Conservation (phyloP, 2,329 filamentous ascomycete species). For the Colletotrichum caudatum region DNA sequence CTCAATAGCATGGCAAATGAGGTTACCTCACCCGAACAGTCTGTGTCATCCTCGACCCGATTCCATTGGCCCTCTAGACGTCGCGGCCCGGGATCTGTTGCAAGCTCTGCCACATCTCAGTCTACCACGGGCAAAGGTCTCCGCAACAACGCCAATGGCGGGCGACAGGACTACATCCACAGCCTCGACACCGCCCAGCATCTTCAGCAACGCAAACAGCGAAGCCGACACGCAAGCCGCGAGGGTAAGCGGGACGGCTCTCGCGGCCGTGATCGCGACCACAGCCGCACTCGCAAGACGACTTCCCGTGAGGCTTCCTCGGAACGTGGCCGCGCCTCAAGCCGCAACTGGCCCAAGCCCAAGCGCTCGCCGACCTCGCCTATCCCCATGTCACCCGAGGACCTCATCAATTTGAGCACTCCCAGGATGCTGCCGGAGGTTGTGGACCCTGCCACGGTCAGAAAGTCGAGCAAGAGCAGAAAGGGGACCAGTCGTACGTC, state of each 20-base stretch:
- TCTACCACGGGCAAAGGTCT: constrained; percentile 65
- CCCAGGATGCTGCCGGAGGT: constrained; percentile 50
- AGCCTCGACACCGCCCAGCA: constrained; percentile 83
- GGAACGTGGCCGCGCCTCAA: constrained; percentile 75
- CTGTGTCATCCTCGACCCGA: constrained; percentile 63
- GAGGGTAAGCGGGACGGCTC: constrained; percentile 58
- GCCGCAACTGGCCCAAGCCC: constrained; percentile 76
- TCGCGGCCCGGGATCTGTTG: constrained; percentile 66
- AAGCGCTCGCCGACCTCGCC: constrained; percentile 94
- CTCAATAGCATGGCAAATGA: constrained; percentile 60
- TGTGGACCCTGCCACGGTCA: constrained; percentile 59
- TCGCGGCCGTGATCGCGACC: constrained; percentile 57
- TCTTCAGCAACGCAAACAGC: constrained; percentile 64
- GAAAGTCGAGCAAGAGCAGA: constrained; percentile 55
- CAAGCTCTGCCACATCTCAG: constrained; percentile 68
- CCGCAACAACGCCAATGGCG: constrained; percentile 60
- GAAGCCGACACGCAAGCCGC: constrained; percentile 67
- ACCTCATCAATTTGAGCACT: constrained; percentile 74
- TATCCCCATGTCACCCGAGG: constrained; percentile 93
- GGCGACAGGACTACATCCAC: constrained; percentile 84
- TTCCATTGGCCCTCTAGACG: constrained; percentile 68
- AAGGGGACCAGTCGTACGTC: constrained; percentile 60
- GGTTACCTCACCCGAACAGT: constrained; percentile 68
- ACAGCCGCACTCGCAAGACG: constrained; percentile 62
- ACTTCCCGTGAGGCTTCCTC: constrained; percentile 72